Evolutionary conservation across 768 basidiomycete genomes (phyloP).

Genomic region (Amylocystis lapponica): DNA sequence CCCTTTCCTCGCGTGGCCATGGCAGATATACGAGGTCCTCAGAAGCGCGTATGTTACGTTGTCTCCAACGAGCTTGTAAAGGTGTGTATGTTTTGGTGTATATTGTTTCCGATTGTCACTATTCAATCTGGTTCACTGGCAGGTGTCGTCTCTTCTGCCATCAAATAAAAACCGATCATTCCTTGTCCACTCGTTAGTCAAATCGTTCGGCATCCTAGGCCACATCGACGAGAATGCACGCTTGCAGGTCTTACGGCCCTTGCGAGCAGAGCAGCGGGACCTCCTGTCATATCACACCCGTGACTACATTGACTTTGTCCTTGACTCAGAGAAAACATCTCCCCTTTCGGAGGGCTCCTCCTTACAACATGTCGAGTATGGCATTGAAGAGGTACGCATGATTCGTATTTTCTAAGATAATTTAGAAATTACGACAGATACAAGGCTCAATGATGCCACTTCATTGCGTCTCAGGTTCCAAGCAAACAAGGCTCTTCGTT

Average conservation of each 20-base stretch:
- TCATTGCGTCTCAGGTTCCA: no score
- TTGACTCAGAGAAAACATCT: constrained; percentile 27
- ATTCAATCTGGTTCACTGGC: background rate
- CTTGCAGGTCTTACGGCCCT: constrained; percentile 44
- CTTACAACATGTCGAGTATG: constrained; percentile 37
- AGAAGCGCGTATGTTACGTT: constrained; percentile 40
- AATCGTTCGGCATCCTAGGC: constrained; percentile 42
- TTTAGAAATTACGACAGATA: no score
- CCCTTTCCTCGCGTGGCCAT: no score
- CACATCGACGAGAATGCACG: background rate
- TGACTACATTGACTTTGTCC: constrained; percentile 62
- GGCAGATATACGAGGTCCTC: no score
- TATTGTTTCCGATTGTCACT: background rate
- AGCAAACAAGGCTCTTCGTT: no score
- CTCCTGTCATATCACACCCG: constrained; percentile 63
- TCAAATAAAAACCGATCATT: constrained; percentile 63
- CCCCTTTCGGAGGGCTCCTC: background rate
- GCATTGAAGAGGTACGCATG: constrained; percentile 57
- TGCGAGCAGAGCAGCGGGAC: constrained; percentile 48
- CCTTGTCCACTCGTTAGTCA: constrained; percentile 59
- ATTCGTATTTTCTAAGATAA: no score
- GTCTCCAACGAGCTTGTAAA: constrained; percentile 55
- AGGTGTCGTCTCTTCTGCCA: constrained; percentile 55
- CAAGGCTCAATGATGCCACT: no score
- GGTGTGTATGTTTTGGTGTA: constrained; percentile 23